These are phyloP conservation scores for Ogataea degrootiae DNA, from an alignment of 805 yeast genomes.

Conservation along the genomic window DNA sequence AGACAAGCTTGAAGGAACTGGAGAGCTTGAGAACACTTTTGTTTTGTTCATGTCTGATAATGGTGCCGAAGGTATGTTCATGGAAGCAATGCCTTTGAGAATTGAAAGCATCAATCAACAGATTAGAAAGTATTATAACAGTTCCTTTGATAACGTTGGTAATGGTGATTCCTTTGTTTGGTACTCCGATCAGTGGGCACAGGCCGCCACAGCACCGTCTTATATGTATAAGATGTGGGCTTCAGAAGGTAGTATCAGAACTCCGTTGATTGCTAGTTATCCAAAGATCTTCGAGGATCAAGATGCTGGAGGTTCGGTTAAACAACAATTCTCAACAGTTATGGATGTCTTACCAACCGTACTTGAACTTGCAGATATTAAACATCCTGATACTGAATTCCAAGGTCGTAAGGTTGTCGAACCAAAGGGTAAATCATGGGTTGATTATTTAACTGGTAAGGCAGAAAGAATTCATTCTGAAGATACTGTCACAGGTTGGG, in stretches of 20 bases:
- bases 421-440: constrained; percentile 46
- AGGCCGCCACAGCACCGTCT: constrained; percentile 56
- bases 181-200: constrained; percentile 58
- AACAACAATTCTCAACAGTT: constrained; percentile 44
- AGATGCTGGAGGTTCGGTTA: constrained; percentile 22
- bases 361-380: constrained; percentile 42
- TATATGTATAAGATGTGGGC: constrained; percentile 54
- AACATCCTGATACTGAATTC: constrained; percentile 38
- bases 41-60: constrained; percentile 59
- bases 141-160: constrained; percentile 44
- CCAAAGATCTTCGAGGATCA: constrained; percentile 29
- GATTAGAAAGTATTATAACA: constrained; percentile 36
- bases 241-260: constrained; percentile 55
- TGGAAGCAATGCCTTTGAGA: constrained; percentile 44
- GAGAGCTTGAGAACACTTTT: constrained; percentile 50
- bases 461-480: constrained; percentile 33
- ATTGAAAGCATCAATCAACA: constrained; percentile 22
- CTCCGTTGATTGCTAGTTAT: constrained; percentile 46
- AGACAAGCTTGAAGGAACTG: constrained; percentile 35
- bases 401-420: constrained; percentile 39
- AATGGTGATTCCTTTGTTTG: constrained; percentile 42
- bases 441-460: constrained; percentile 30
- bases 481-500: constrained; percentile 51
- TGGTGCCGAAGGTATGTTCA: constrained; percentile 61
- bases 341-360: constrained; percentile 59